A percentile compares a stretch with the other conserved stretches of the same genome.
phyloP scores from a whole-genome alignment of 176 grass and related monocot genomes.

The Eleusine coracana region DNA sequence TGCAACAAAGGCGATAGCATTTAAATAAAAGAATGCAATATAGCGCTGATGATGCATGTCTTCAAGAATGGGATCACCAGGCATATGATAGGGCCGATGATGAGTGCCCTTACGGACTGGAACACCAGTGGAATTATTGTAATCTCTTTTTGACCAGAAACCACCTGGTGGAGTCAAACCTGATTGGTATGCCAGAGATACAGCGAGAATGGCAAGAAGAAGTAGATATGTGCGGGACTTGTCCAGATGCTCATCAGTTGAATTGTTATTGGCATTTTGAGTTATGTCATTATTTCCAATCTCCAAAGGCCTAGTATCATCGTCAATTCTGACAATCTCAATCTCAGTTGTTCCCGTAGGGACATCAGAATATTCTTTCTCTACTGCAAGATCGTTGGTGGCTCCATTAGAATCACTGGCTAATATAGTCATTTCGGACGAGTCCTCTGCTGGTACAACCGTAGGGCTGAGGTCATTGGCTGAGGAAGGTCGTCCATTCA shows the following conservation, averaged over 20 bases:
- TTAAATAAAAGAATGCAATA: slow-evolving; percentile 53
- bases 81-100: slow-evolving; percentile 13
- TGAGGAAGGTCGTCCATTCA: background rate
- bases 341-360: background rate
- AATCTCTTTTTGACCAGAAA: slow-evolving; percentile 34
- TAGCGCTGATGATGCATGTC: slow-evolving; percentile 37
- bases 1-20: slow-evolving; percentile 45
- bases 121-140: slow-evolving; percentile 28
- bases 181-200: slow-evolving; percentile 52
- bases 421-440: background rate
- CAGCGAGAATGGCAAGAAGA: slow-evolving; percentile 53
- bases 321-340: background rate
- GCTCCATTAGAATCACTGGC: background rate
- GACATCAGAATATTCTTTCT: background rate
- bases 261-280: background rate
- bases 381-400: background rate
- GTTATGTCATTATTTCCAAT: background rate
- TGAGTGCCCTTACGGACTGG: slow-evolving; percentile 22
- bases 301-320: background rate
- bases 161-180: slow-evolving; percentile 57
- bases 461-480: background rate
- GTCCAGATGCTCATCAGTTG: slow-evolving; percentile 19
- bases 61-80: slow-evolving; percentile 46
- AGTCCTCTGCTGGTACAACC: background rate
- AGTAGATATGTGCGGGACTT: slow-evolving; percentile 44